A percentile compares a stretch with the other conserved stretches of the same genome.
phyloP scores from a whole-genome alignment of 78 protist species.

The Polysphondylium violaceum region DNA sequence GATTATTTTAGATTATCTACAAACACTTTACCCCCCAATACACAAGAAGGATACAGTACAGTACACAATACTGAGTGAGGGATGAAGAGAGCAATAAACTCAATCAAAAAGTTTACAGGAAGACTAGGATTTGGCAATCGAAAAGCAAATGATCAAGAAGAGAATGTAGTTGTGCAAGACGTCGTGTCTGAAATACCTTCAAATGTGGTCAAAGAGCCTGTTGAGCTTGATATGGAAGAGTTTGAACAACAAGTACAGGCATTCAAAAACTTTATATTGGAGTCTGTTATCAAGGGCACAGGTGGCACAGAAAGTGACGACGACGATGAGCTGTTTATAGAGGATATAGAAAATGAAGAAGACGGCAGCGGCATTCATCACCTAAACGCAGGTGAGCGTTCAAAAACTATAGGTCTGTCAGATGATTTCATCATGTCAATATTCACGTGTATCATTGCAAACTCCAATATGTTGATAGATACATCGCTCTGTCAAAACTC shows the following conservation, averaged over 20 bases:
- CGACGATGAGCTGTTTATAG: neutral
- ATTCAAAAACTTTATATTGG: constrained; percentile 24
- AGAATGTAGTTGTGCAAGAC: neutral
- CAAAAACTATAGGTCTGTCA: constrained; percentile 29
- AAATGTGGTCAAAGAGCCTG: neutral
- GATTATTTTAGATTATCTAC: too few species aligned
- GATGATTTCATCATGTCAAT: constrained; percentile 55
- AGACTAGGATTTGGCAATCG: constrained; percentile 37
- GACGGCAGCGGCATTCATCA: neutral
- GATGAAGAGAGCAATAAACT: constrained; percentile 46
- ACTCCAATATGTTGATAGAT: constrained; percentile 74
- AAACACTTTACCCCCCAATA: too few species aligned
- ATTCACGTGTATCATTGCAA: constrained; percentile 44
- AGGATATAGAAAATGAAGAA: neutral
- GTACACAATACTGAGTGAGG: too few species aligned
- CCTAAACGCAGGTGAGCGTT: too few species aligned
- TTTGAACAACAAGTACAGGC: neutral
- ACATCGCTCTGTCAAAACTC: neutral
- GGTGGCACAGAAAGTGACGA: neutral
- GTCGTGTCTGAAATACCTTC: neutral
- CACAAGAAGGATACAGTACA: too few species aligned
- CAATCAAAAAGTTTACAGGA: constrained; percentile 56
- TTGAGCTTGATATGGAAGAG: constrained; percentile 41
- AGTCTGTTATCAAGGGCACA: neutral
- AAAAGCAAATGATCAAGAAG: constrained; percentile 4